Conservation (phyloP, 2,329 filamentous ascomycete species). For the Alternaria infectoria region DNA sequence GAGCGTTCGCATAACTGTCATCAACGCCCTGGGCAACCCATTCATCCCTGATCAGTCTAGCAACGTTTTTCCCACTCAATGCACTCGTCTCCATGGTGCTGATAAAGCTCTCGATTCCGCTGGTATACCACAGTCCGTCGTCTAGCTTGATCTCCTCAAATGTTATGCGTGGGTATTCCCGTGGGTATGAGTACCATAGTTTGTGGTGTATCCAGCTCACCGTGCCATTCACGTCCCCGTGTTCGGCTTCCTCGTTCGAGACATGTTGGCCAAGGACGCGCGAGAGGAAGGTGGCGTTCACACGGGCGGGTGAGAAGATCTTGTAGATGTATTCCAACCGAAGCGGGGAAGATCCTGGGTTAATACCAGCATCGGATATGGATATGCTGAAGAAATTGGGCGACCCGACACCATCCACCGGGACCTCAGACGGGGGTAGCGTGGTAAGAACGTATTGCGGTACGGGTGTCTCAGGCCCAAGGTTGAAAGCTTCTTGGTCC, state of each 20-base stretch:
- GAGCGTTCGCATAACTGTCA: not conserved
- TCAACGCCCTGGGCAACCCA: slow-evolving; percentile 40
- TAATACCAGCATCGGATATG: slow-evolving; percentile 68
- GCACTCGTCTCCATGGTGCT: slow-evolving; percentile 97
- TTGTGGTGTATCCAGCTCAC: slow-evolving; percentile 46
- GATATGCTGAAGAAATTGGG: slow-evolving; percentile 87
- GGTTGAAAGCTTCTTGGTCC: slow-evolving; percentile 74
- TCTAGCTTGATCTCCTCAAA: slow-evolving; percentile 82
- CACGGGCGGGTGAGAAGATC: slow-evolving; percentile 65
- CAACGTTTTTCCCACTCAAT: slow-evolving; percentile 87
- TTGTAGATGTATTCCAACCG: slow-evolving; percentile 67
- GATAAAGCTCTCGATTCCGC: slow-evolving; percentile 87
- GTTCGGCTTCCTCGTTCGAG: slow-evolving; percentile 40
- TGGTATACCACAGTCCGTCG: slow-evolving; percentile 68
- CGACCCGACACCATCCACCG: slow-evolving; percentile 62
- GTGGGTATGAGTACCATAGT: slow-evolving; percentile 86
- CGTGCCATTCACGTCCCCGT: slow-evolving; percentile 38
- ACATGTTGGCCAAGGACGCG: slow-evolving; percentile 53
- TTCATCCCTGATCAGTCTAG: slow-evolving; percentile 71
- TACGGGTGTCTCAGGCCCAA: slow-evolving; percentile 62
- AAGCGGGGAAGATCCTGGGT: slow-evolving; percentile 54
- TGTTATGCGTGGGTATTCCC: slow-evolving; percentile 80
- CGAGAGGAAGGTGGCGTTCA: slow-evolving; percentile 56
- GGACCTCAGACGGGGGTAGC: slow-evolving; percentile 66
- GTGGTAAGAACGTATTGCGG: slow-evolving; percentile 86